A percentile compares a stretch with the other conserved stretches of the same genome.
Conservation (phyloP, 2,329 filamentous ascomycete species). For the Torrubiella hemipterigena region DNA sequence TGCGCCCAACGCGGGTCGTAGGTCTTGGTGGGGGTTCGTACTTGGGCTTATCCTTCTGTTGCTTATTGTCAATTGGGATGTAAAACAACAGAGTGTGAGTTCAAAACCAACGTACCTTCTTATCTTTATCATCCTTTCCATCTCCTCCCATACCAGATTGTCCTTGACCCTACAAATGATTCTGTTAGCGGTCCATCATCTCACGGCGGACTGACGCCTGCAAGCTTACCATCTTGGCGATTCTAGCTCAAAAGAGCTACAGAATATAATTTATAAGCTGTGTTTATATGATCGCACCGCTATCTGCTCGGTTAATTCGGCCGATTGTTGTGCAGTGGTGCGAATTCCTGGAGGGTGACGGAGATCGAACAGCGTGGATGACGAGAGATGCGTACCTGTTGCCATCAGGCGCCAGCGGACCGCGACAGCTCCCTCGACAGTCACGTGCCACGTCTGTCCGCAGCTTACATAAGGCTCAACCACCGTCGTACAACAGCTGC, state of each 20-base stretch:
- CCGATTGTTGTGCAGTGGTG: conserved; percentile 11
- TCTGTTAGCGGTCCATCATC: too few relatives aligned
- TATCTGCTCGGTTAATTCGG: conserved; percentile 6
- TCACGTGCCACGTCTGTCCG: conserved; percentile 17
- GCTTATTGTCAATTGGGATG: conserved; percentile 10
- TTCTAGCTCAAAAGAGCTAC: conserved; percentile 17
- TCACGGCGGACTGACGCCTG: too few relatives aligned
- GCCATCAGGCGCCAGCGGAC: conserved; percentile 31
- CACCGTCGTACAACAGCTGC: neutral
- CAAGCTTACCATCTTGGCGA: conserved; percentile 22
- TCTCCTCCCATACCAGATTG: conserved; percentile 82
- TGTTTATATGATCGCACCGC: too few relatives aligned
- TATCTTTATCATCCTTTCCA: conserved; percentile 77
- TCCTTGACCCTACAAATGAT: conserved; percentile 69
- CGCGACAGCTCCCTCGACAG: conserved; percentile 24
- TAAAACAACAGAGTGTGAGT: neutral
- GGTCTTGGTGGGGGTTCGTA: conserved; percentile 97
- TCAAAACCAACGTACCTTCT: conserved; percentile 55
- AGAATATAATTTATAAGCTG: too few relatives aligned
- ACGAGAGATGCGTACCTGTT: conserved; percentile 19
- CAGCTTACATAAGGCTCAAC: neutral
- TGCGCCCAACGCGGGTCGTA: conserved; percentile 90
- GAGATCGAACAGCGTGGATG: conserved; percentile 16
- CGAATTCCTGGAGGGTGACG: conserved; percentile 11
- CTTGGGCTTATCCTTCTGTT: conserved; percentile 98